A percentile compares a stretch with the other conserved stretches of the same genome.
Conservation (phyloP, 2,329 filamentous ascomycete species). For the Colletotrichum simmondsii region DNA sequence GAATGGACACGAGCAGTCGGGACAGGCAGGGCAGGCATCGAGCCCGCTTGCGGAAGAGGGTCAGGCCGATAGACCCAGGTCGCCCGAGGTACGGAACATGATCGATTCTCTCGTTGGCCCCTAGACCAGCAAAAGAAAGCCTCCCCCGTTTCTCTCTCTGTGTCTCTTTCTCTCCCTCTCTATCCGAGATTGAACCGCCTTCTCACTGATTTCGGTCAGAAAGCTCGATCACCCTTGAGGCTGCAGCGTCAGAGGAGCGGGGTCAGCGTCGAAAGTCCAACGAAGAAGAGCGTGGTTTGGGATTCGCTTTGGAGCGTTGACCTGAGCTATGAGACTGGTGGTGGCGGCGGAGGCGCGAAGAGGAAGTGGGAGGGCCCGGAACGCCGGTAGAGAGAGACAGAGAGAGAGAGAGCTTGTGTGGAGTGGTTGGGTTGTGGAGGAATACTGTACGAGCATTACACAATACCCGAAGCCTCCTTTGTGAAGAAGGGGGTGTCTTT, state of each 20-base stretch:
- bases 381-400: background rate
- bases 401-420: background rate
- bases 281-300: conserved; percentile 69
- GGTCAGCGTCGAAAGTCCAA: conserved; percentile 48
- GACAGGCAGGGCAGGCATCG: conserved; percentile 4
- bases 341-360: conserved; percentile 17
- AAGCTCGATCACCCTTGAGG: conserved; percentile 33
- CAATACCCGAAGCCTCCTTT: background rate
- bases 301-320: conserved; percentile 72
- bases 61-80: conserved; percentile 25
- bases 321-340: conserved; percentile 61
- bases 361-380: background rate
- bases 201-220: conserved; percentile 44
- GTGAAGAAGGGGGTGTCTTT: background rate
- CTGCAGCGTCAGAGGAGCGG: conserved; percentile 53
- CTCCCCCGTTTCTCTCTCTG: conserved; percentile 35
- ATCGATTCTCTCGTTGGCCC: conserved; percentile 64
- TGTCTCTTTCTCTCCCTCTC: background rate
- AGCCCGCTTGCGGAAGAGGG: conserved; percentile 23
- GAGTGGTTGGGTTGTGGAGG: background rate
- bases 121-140: conserved; percentile 42
- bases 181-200: conserved; percentile 30
- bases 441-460: background rate
- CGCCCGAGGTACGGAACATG: conserved; percentile 63
- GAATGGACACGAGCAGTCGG: conserved; percentile 19